Evolutionary conservation across 345 rosid genomes (phyloP).

Genomic region (Moricandia moricandioides): DNA sequence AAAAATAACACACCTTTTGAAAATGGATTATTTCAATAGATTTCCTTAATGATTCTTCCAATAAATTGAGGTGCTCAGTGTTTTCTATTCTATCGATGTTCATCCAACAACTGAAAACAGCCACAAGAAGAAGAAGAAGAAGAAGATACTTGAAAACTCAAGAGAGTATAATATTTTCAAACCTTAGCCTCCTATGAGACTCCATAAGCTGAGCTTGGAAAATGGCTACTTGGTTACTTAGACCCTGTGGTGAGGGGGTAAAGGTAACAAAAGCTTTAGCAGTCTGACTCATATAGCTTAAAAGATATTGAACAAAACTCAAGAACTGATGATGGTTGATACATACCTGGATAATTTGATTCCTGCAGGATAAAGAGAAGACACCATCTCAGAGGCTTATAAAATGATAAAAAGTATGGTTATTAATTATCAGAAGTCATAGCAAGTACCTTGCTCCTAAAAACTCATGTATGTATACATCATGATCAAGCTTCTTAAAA

Average conservation of each 20-base stretch:
- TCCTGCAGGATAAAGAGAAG: conserved; percentile 47
- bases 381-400: neutral
- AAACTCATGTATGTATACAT: conserved; percentile 76
- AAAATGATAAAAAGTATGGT: neutral
- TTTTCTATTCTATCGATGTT: conserved; percentile 64
- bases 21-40: conserved; percentile 52
- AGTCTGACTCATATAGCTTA: conserved; percentile 2
- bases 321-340: neutral
- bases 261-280: conserved; percentile 17
- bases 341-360: conserved; percentile 70
- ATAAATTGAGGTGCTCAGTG: conserved; percentile 58
- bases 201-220: conserved; percentile 62
- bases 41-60: conserved; percentile 70
- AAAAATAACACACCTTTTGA: conserved; percentile 48
- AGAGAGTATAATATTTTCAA: conserved; percentile 19
- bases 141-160: too few relatives aligned
- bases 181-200: conserved; percentile 78
- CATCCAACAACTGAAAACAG: conserved; percentile 60
- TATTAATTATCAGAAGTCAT: conserved; percentile 1
- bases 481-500: conserved; percentile 90
- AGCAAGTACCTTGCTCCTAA: conserved; percentile 62
- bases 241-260: conserved; percentile 45
- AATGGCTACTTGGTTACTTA: conserved; percentile 57
- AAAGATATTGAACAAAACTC: conserved; percentile 6
- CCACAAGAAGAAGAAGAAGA: conserved; percentile 8